Evolutionary conservation across 1,284 basidiomycete genomes (phyloP).

Genomic region (Porodaedalea pini): DNA sequence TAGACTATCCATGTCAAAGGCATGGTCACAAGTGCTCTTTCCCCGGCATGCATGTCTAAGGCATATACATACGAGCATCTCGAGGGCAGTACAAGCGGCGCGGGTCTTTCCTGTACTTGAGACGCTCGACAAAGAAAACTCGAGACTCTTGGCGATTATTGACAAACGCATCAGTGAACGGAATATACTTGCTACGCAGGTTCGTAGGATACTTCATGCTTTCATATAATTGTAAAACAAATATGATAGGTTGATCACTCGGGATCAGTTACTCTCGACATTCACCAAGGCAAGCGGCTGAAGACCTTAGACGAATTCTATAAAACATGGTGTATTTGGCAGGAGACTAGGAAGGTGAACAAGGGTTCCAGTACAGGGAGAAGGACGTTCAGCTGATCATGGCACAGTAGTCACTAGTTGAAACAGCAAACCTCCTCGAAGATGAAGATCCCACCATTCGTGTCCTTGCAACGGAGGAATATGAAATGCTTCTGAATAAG

Average conservation of each 20-base stretch:
- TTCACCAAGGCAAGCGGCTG: constrained; percentile 41
- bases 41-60: background rate
- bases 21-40: background rate
- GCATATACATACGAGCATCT: background rate
- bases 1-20: background rate
- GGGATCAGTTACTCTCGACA: constrained; percentile 37
- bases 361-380: constrained; percentile 22
- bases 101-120: background rate
- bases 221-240: background rate
- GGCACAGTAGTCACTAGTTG: constrained; percentile 58
- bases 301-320: constrained; percentile 53
- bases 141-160: constrained; percentile 34
- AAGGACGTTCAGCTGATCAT: constrained; percentile 18
- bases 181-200: constrained; percentile 30
- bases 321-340: constrained; percentile 49
- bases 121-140: constrained; percentile 31
- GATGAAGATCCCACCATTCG: constrained; percentile 79
- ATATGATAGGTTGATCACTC: constrained; percentile 23
- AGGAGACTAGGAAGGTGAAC: constrained; percentile 40
- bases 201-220: constrained; percentile 17
- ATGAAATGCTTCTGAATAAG: constrained; percentile 45
- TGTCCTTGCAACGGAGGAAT: constrained; percentile 73
- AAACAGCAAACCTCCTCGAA: constrained; percentile 59
- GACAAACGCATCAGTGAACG: constrained; percentile 30
- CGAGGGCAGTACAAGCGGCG: background rate